Evolutionary conservation across 2,329 filamentous ascomycete genomes (phyloP).

Genomic region (Talaromyces funiculosus): DNA sequence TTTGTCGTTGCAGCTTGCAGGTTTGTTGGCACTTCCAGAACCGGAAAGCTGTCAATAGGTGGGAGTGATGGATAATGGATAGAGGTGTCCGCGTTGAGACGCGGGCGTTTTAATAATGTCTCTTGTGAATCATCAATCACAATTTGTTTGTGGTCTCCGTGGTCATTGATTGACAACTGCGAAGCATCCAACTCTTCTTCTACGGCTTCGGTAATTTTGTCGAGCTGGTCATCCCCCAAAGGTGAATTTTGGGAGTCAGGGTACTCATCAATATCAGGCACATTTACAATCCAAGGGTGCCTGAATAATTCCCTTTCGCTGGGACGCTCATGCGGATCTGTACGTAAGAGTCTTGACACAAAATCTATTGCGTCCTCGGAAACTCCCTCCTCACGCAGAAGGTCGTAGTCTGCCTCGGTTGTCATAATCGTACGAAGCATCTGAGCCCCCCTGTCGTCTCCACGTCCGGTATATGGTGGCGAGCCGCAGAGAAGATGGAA

Average conservation of each 20-base stretch:
- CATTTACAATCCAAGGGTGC: constrained; percentile 67
- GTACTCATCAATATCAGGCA: constrained; percentile 54
- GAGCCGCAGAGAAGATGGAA: constrained; percentile 76
- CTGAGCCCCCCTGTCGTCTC: constrained; percentile 68
- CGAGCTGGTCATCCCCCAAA: constrained; percentile 34
- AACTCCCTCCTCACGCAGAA: constrained; percentile 55
- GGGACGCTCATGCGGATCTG: constrained; percentile 71
- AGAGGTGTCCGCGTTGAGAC: constrained; percentile 26
- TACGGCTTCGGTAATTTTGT: constrained; percentile 33
- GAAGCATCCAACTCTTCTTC: constrained; percentile 50
- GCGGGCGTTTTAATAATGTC: constrained; percentile 31
- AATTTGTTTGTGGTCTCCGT: constrained; percentile 29
- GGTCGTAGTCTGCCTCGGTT: constrained; percentile 59
- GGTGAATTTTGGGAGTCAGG: constrained; percentile 57
- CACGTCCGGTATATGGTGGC: constrained; percentile 75
- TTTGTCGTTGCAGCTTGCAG: constrained; percentile 25
- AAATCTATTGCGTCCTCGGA: constrained; percentile 68
- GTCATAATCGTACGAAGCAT: constrained; percentile 82
- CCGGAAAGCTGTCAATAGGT: constrained; percentile 31
- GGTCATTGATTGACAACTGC: constrained; percentile 57
- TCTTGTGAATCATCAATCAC: constrained; percentile 11
- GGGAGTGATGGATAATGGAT: constrained; percentile 42
- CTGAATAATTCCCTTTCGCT: constrained; percentile 63
- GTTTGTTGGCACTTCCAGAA: constrained; percentile 18
- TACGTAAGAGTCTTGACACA: constrained; percentile 70